A percentile compares a stretch with the other conserved stretches of the same genome.
phyloP scores from a whole-genome alignment of 495 filamentous ascomycete genomes.

The Xylaria flabelliformis region DNA sequence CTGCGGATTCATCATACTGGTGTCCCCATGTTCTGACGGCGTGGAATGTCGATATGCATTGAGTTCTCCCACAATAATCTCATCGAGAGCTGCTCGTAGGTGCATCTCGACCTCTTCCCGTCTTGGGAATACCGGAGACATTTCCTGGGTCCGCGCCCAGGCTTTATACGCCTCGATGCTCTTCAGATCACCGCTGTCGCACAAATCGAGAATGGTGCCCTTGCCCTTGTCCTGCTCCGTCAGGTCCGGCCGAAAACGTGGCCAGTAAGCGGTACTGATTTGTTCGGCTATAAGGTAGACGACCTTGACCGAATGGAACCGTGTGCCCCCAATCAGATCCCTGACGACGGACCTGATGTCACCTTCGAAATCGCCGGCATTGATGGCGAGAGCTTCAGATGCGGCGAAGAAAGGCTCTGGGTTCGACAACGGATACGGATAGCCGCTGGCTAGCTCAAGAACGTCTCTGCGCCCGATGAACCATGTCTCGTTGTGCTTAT shows the following conservation, averaged over 20 bases:
- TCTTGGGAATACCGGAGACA: slow-evolving; percentile 38
- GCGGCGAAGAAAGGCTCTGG: slow-evolving; percentile 40
- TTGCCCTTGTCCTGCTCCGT: slow-evolving; percentile 40
- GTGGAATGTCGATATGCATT: slow-evolving; percentile 4
- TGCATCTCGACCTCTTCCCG: slow-evolving; percentile 38
- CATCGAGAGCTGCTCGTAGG: slow-evolving; percentile 34
- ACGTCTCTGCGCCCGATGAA: slow-evolving; percentile 40
- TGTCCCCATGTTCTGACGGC: slow-evolving; percentile 24
- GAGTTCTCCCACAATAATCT: slow-evolving; percentile 35
- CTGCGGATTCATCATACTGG: not conserved
- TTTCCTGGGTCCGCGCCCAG: slow-evolving; percentile 40
- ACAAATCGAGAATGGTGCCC: slow-evolving; percentile 38
- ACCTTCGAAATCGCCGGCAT: slow-evolving; percentile 35
- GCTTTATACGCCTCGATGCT: slow-evolving; percentile 39
- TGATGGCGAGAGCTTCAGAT: slow-evolving; percentile 35
- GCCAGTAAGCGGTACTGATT: slow-evolving; percentile 41
- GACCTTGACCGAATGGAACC: slow-evolving; percentile 36
- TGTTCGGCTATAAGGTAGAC: slow-evolving; percentile 41
- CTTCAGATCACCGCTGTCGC: slow-evolving; percentile 34
- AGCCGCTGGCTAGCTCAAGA: slow-evolving; percentile 40
- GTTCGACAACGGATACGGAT: slow-evolving; percentile 41
- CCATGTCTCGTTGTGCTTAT: slow-evolving; percentile 40
- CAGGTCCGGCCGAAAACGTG: slow-evolving; percentile 37
- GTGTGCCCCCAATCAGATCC: slow-evolving; percentile 34
- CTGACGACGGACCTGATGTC: slow-evolving; percentile 33